A percentile compares a stretch with the other conserved stretches of the same genome.
These are phyloP conservation scores for Rutidosis leptorrhynchoides DNA, from an alignment of 129 eudicot genomes.

Conservation along the genomic window DNA sequence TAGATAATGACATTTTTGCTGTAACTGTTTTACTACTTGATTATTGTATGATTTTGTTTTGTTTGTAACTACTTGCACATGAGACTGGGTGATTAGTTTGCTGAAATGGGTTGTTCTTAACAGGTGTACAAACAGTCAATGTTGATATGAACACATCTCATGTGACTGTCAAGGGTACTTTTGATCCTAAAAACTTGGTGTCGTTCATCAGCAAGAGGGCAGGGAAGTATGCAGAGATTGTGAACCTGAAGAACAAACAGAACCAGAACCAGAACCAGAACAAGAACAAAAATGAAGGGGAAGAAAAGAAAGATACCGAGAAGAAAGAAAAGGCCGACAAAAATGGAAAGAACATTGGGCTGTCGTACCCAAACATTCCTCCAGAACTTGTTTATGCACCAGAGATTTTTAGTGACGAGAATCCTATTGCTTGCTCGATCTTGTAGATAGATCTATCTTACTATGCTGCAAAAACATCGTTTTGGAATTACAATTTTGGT, in stretches of 20 bases:
- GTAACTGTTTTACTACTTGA: neutral
- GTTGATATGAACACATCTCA: conserved; percentile 43
- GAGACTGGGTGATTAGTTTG: neutral
- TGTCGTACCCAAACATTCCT: conserved; percentile 26
- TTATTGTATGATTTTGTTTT: neutral
- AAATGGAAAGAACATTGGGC: conserved; percentile 8
- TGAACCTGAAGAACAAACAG: conserved; percentile 20
- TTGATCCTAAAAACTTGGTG: conserved; percentile 54
- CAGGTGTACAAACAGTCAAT: conserved; percentile 67
- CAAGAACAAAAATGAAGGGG: conserved; percentile 22
- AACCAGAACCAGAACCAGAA: no score
- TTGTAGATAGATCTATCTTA: conserved; percentile 35
- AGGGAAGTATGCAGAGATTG: conserved; percentile 53
- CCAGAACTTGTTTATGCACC: conserved; percentile 43
- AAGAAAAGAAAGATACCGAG: conserved; percentile 3
- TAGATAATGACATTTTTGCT: neutral
- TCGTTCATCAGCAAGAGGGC: conserved; percentile 41
- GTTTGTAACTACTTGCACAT: neutral
- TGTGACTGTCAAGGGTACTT: conserved; percentile 59
- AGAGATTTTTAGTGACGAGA: conserved; percentile 76
- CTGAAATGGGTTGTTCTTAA: neutral
- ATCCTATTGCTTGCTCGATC: conserved; percentile 61
- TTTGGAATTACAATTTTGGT: neutral
- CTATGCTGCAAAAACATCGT: neutral
- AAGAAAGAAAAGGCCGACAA: conserved; percentile 12